Conservation (phyloP, 805 yeast species). For the Candida anglica region DNA sequence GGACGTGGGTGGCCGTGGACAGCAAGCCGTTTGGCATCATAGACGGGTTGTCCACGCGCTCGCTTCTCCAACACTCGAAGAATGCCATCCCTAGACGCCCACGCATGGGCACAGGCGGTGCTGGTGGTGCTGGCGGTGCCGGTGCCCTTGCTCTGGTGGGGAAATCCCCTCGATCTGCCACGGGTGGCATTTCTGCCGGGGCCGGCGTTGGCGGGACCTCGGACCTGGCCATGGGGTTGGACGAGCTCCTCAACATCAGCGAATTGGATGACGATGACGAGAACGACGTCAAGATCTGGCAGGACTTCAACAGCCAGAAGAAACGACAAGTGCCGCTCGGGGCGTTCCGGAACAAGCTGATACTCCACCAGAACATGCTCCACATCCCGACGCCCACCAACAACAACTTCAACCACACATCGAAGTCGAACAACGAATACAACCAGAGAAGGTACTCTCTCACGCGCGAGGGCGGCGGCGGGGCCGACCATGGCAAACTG, state of each 20-base stretch:
- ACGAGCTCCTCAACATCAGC: conserved; percentile 83
- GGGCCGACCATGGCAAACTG: background rate
- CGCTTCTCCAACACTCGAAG: too few species aligned
- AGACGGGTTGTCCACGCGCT: conserved; percentile 89
- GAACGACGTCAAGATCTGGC: conserved; percentile 47
- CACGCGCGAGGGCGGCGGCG: conserved; percentile 4
- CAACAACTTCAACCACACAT: conserved; percentile 22
- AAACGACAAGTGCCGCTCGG: conserved; percentile 65
- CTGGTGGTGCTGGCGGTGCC: background rate
- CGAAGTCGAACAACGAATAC: conserved; percentile 23
- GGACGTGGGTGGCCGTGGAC: conserved; percentile 82
- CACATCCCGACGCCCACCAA: conserved; percentile 16
- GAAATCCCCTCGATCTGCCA: background rate
- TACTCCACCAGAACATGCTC: conserved; percentile 20
- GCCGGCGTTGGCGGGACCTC: conserved; percentile 3
- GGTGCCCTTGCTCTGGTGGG: background rate
- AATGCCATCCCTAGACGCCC: background rate
- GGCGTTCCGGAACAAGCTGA: conserved; percentile 78
- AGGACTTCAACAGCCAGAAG: conserved; percentile 41
- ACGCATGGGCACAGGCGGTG: background rate
- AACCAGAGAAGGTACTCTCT: conserved; percentile 20
- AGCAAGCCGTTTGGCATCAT: conserved; percentile 88
- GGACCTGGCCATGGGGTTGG: conserved; percentile 48
- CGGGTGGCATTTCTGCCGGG: conserved; percentile 2
- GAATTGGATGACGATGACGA: conserved; percentile 75